Percentiles rank a stretch among this genome's conserved stretches.
Evolutionary conservation across 2,329 filamentous ascomycete species (phyloP).

Genomic region (Fusarium staphyleae): DNA sequence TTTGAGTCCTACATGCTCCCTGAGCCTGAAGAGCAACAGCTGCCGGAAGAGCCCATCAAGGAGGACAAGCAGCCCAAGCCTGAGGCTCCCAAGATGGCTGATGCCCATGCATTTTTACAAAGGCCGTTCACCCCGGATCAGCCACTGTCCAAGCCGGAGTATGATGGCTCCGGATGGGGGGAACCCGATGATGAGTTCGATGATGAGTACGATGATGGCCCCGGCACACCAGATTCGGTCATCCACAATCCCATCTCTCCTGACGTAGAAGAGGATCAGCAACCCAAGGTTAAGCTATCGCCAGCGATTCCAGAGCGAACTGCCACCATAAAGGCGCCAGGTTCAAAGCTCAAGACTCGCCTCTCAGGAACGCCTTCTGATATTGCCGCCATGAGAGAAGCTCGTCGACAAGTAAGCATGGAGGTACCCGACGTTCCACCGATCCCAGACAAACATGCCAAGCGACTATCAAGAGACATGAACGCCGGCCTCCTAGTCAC

Average conservation of each 20-base stretch:
- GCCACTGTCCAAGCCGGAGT: constrained; percentile 64
- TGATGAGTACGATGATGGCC: constrained; percentile 63
- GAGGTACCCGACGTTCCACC: constrained; percentile 68
- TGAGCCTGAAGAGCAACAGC: constrained; percentile 46
- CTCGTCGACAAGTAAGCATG: constrained; percentile 83
- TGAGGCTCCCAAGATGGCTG: constrained; percentile 45
- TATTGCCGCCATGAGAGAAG: constrained; percentile 82
- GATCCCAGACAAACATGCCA: constrained; percentile 67
- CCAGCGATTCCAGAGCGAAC: constrained; percentile 79
- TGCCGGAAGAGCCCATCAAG: constrained; percentile 41
- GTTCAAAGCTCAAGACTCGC: constrained; percentile 86
- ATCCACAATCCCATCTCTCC: constrained; percentile 74
- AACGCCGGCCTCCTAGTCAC: constrained; percentile 48
- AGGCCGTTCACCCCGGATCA: constrained; percentile 59
- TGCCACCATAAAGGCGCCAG: constrained; percentile 88
- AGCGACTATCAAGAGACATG: constrained; percentile 59
- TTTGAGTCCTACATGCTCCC: constrained; percentile 58
- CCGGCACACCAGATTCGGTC: constrained; percentile 85
- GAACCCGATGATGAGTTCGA: constrained; percentile 60
- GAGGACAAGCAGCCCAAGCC: constrained; percentile 34
- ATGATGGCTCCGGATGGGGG: constrained; percentile 69
- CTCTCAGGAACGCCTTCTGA: constrained; percentile 89
- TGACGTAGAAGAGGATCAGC: constrained; percentile 49
- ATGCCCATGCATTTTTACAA: constrained; percentile 48
- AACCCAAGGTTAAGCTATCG: constrained; percentile 58